Evolutionary conservation across 345 rosid species (phyloP), one percentile per base, ranked within the genome.

Genomic region (Eucalyptus camaldulensis): DNA sequence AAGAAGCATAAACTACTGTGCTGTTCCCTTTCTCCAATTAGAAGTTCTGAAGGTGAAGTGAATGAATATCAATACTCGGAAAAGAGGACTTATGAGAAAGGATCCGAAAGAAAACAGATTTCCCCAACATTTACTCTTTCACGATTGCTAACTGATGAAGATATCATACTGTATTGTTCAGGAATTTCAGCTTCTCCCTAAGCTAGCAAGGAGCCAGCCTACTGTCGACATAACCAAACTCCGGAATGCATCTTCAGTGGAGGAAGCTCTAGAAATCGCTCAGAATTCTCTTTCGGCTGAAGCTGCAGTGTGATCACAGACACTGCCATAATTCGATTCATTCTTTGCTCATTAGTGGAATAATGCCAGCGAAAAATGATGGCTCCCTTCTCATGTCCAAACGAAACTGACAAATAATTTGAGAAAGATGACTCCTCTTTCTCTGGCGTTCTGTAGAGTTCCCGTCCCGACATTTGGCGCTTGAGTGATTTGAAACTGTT

Each of bases 151-250:
- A 76, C 47, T 21, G 47, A 37, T 21, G 47, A 22, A 37, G 83
- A 45, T 40, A 76, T 40, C 3, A 8, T 29, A 10, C 27, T 27
- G 33, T 16, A 33, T 85, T 60, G 8, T 90, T 33, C 76, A 95
- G 99, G 99, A 97, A 94, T 95, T 96, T 89, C 94, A 97, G 92
- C 96, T 97, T 86, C 98, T 97, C 22, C 98, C 97, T 17, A 91
- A 94, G 92, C 95, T 95, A 81, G 97, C 97, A n/a, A 93, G 99
- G 94, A 91, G 93, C 92, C 98, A 95, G 90, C 99, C 99, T 45
- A 62, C 88, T 2, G 93, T 96, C 24, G 97, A 98, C 51, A 96
- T 94, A 91, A 91, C 95, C 62, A 94, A 94, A 92, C 99, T 96
- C 87, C 93, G 93, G 87, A 93, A 92, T 50, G 98, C 99, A 87